phyloP scores from a whole-genome alignment of 2,329 filamentous ascomycete genomes.

The Botrytis elliptica region DNA sequence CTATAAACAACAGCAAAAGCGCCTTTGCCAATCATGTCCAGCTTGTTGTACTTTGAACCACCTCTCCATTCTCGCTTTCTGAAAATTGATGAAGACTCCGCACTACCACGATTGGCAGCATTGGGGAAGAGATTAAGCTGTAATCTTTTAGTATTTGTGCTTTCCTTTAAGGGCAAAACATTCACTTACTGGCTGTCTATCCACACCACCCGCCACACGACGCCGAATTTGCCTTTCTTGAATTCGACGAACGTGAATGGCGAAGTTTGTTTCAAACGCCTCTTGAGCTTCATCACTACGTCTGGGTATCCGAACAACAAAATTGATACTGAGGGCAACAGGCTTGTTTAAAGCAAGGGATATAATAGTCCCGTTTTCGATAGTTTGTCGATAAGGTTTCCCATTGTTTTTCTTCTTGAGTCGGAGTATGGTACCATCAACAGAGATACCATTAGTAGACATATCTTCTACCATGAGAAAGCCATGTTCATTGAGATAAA shows the following conservation, averaged over 20 bases:
- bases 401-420: conserved; percentile 49
- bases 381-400: conserved; percentile 38
- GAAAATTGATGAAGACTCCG: conserved; percentile 25
- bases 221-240: conserved; percentile 20
- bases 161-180: background rate
- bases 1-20: conserved; percentile 95
- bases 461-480: conserved; percentile 89
- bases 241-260: conserved; percentile 8
- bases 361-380: conserved; percentile 38
- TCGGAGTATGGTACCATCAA: conserved; percentile 69
- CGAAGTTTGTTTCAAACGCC: conserved; percentile 67
- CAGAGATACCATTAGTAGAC: conserved; percentile 93
- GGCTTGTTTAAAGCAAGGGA: conserved; percentile 36
- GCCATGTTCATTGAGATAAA: conserved; percentile 83
- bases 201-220: conserved; percentile 14
- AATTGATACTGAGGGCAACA: conserved; percentile 63
- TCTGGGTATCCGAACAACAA: conserved; percentile 81
- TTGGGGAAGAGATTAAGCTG: conserved; percentile 37
- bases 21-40: conserved; percentile 81
- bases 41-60: conserved; percentile 78
- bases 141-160: conserved; percentile 22
- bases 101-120: conserved; percentile 31
- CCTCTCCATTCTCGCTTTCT: conserved; percentile 70
- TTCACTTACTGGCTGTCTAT: conserved; percentile 32
- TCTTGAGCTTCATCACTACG: conserved; percentile 64